Conservation (phyloP, 1,284 basidiomycete species). For the Puccinia novopanici region DNA sequence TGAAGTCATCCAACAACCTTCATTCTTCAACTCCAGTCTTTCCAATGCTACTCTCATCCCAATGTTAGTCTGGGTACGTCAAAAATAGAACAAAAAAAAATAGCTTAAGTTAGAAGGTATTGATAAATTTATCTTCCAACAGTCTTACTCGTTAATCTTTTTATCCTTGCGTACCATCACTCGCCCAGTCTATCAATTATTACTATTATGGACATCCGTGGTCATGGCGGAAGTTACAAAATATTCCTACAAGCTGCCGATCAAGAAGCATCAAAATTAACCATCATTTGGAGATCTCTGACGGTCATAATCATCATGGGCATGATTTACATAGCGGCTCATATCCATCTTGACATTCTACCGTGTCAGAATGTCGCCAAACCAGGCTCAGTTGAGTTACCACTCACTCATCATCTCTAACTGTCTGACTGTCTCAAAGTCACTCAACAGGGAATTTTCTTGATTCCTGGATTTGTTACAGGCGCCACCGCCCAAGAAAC, state of each 20-base stretch:
- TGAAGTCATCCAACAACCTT: constrained; percentile 3
- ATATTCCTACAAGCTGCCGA: constrained; percentile 12
- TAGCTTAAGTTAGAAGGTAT: no score
- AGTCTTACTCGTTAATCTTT: constrained; percentile 41
- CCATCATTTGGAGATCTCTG: constrained; percentile 19
- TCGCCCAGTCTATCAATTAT: constrained; percentile 18
- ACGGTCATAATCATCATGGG: constrained; percentile 1
- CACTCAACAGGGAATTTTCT: not conserved
- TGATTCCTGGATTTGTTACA: not conserved
- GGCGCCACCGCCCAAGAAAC: constrained; percentile 59
- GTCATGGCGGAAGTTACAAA: not conserved
- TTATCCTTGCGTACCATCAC: constrained; percentile 26
- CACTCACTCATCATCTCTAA: not conserved
- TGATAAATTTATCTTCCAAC: not conserved
- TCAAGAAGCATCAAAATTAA: not conserved
- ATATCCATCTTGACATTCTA: constrained; percentile 32
- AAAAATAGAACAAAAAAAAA: not conserved
- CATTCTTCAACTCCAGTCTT: not conserved
- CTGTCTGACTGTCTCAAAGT: not conserved
- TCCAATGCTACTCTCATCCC: not conserved
- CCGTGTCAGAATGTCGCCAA: constrained; percentile 40
- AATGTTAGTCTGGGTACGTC: constrained; percentile 27
- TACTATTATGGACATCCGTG: constrained; percentile 36
- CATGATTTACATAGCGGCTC: constrained; percentile 34
- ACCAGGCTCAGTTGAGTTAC: constrained; percentile 41